Evolutionary conservation across 1,284 basidiomycete genomes (phyloP).

Genomic region (Phellinidium pouzarii): DNA sequence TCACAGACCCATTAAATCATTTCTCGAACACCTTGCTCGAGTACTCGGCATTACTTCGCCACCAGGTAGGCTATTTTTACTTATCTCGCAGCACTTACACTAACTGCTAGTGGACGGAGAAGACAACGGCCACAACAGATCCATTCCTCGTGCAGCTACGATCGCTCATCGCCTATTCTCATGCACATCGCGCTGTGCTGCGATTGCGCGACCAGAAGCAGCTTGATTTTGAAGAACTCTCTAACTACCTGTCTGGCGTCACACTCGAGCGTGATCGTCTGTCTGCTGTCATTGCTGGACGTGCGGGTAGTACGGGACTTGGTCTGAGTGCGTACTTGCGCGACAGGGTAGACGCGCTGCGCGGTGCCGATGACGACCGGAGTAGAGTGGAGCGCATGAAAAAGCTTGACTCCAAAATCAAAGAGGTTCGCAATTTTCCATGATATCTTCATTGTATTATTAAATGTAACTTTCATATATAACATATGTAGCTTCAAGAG

Average conservation of each 20-base stretch:
- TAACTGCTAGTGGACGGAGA: slow-evolving; percentile 31
- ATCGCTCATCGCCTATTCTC: slow-evolving; percentile 82
- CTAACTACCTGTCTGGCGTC: slow-evolving; percentile 88
- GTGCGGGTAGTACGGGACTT: slow-evolving; percentile 72
- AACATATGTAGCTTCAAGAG: slow-evolving; percentile 78
- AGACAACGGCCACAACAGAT: slow-evolving; percentile 76
- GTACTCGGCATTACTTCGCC: slow-evolving; percentile 80
- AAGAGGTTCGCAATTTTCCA: slow-evolving; percentile 58
- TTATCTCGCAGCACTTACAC: not conserved
- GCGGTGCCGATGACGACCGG: slow-evolving; percentile 91
- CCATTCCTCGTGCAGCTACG: slow-evolving; percentile 87
- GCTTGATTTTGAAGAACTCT: slow-evolving; percentile 96
- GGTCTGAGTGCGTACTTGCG: slow-evolving; percentile 91
- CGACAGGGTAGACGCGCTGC: slow-evolving; percentile 85
- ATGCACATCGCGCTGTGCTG: slow-evolving; percentile 85
- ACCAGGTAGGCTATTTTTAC: slow-evolving; percentile 49
- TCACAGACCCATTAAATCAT: slow-evolving; percentile 93
- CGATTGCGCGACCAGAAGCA: slow-evolving; percentile 98
- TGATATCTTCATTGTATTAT: not conserved
- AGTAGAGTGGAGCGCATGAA: slow-evolving; percentile 89
- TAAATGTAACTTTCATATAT: not conserved
- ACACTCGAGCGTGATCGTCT: slow-evolving; percentile 90
- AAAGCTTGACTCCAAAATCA: slow-evolving; percentile 89
- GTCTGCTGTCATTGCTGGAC: slow-evolving; percentile 75
- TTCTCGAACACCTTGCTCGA: slow-evolving; percentile 94